phyloP scores from a whole-genome alignment of 106 monocot genomes.

The Allium fistulosum region DNA sequence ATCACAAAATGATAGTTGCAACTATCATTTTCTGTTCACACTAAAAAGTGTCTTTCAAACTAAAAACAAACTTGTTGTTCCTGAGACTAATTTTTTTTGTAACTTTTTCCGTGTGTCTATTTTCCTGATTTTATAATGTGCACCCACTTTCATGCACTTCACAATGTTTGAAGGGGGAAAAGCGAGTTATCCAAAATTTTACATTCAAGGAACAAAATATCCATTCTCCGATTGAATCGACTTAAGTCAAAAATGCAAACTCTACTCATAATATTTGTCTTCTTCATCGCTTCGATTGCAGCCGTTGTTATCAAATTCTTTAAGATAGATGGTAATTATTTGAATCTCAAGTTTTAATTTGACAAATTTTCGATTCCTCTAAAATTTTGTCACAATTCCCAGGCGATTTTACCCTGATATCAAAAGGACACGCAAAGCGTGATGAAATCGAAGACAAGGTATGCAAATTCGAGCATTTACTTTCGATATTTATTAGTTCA shows the following conservation, averaged over 20 bases:
- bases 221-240: background rate
- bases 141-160: too few relatives aligned
- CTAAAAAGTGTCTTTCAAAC: too few relatives aligned
- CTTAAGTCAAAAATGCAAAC: background rate
- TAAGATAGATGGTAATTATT: slow-evolving; percentile 43
- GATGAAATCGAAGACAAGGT: slow-evolving; percentile 66
- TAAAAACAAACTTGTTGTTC: too few relatives aligned
- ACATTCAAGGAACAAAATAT: too few relatives aligned
- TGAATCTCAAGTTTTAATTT: background rate
- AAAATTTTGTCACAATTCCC: background rate
- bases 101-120: too few relatives aligned
- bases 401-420: slow-evolving; percentile 64
- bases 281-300: slow-evolving; percentile 10
- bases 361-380: background rate
- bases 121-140: too few relatives aligned
- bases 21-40: too few relatives aligned
- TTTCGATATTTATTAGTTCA: background rate
- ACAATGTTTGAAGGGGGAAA: too few relatives aligned
- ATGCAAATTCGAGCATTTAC: background rate
- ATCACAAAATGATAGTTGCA: too few relatives aligned
- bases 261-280: background rate
- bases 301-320: slow-evolving; percentile 38
- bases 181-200: too few relatives aligned
- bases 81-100: too few relatives aligned
- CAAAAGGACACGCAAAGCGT: slow-evolving; percentile 46